These are phyloP conservation scores for Microdochium paspali DNA, from an alignment of 2,329 filamentous ascomycete species.

Conservation along the genomic window DNA sequence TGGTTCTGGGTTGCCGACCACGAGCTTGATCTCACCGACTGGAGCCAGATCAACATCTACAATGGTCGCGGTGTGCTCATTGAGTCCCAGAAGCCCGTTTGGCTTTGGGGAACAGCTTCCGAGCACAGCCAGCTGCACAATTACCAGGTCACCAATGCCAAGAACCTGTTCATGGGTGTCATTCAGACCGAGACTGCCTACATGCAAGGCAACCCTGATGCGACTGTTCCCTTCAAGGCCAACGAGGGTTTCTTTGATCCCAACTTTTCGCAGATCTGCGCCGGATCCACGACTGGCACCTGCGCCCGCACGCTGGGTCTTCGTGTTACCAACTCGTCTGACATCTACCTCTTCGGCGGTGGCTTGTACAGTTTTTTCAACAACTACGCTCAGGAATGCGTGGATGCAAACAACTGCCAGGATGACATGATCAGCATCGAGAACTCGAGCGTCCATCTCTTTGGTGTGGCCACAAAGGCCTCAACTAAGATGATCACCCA, in stretches of 20 bases:
- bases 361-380: conserved; percentile 79
- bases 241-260: conserved; percentile 56
- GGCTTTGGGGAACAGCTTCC: conserved; percentile 70
- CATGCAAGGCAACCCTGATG: conserved; percentile 75
- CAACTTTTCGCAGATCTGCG: conserved; percentile 53
- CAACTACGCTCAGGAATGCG: conserved; percentile 67
- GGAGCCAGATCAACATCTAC: conserved; percentile 78
- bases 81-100: conserved; percentile 67
- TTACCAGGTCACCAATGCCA: conserved; percentile 72
- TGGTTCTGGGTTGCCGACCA: conserved; percentile 92
- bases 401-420: conserved; percentile 61
- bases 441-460: conserved; percentile 52
- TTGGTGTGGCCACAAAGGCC: conserved; percentile 66
- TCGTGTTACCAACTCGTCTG: conserved; percentile 56
- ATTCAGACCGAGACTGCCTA: conserved; percentile 89
- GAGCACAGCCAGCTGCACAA: conserved; percentile 66
- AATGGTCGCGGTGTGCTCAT: conserved; percentile 78
- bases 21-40: conserved; percentile 66
- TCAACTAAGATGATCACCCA: conserved; percentile 63
- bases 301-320: conserved; percentile 75
- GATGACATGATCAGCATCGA: conserved; percentile 69
- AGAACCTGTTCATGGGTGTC: conserved; percentile 70
- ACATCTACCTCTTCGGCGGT: conserved; percentile 62
- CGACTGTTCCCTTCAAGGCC: conserved; percentile 53
- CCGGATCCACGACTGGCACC: conserved; percentile 17